These are phyloP conservation scores for Waltiozyma sp. DNA, from an alignment of 1,139 yeast species.

Conservation along the genomic window DNA sequence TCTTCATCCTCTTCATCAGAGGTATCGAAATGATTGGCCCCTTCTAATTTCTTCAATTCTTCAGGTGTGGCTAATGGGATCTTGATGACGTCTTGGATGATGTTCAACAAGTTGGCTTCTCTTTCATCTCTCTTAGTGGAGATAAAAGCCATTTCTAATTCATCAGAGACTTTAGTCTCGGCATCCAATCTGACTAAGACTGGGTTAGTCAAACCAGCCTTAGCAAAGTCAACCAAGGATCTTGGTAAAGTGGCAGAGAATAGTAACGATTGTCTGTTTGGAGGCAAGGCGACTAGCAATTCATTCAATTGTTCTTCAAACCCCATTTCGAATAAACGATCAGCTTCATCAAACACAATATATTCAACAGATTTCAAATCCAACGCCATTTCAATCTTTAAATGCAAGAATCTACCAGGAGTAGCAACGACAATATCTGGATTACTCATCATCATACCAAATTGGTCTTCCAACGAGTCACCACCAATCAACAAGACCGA, in stretches of 20 bases:
- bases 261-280: slow-evolving; percentile 73
- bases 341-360: slow-evolving; percentile 96
- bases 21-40: slow-evolving; percentile 37
- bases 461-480: slow-evolving; percentile 93
- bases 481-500: slow-evolving; percentile 86
- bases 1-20: slow-evolving; percentile 35
- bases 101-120: slow-evolving; percentile 71
- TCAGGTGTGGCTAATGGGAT: slow-evolving; percentile 71
- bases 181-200: slow-evolving; percentile 87
- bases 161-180: slow-evolving; percentile 80
- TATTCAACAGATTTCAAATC: slow-evolving; percentile 77
- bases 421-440: slow-evolving; percentile 96
- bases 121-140: slow-evolving; percentile 76
- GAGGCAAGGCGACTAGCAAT: slow-evolving; percentile 71
- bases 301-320: slow-evolving; percentile 92
- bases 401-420: slow-evolving; percentile 93
- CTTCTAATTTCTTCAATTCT: slow-evolving; percentile 40
- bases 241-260: slow-evolving; percentile 95
- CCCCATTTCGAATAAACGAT: slow-evolving; percentile 93
- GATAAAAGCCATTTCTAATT: slow-evolving; percentile 82
- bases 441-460: slow-evolving; percentile 80
- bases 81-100: slow-evolving; percentile 75
- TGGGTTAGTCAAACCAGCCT: slow-evolving; percentile 90
- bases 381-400: slow-evolving; percentile 89
- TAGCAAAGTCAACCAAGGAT: slow-evolving; percentile 89